Evolutionary conservation across 2,329 filamentous ascomycete species (phyloP).

Genomic region (Apiospora malaysiana): DNA sequence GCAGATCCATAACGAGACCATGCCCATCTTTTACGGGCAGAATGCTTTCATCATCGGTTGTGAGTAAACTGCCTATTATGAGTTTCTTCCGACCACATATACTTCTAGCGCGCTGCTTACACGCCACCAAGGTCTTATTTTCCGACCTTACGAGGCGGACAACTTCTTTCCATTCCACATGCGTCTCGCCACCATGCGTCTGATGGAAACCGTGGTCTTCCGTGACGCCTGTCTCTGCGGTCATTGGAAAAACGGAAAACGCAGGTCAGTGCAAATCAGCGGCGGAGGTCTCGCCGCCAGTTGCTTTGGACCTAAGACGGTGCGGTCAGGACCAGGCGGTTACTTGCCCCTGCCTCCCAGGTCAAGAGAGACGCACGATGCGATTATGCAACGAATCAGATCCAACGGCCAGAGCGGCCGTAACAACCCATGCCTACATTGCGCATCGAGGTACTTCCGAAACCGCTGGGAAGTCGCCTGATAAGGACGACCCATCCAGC

Average conservation of each 20-base stretch:
- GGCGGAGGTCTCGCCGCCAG: conserved; percentile 25
- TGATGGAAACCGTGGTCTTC: conserved; percentile 29
- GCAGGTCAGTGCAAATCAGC: conserved; percentile 25
- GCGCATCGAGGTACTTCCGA: not conserved
- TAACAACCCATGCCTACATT: not conserved
- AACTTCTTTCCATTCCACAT: conserved; percentile 32
- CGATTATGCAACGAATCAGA: conserved; percentile 9
- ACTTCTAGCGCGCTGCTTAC: not conserved
- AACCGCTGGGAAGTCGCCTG: not conserved
- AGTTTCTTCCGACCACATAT: not conserved
- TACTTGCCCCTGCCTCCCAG: conserved; percentile 22
- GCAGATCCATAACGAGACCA: conserved; percentile 39
- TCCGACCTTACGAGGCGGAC: conserved; percentile 20
- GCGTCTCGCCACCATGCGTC: conserved; percentile 30
- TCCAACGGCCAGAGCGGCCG: not conserved
- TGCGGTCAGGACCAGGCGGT: conserved; percentile 10
- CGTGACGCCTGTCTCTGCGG: conserved; percentile 30
- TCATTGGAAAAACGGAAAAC: conserved; percentile 16
- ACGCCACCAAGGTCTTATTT: not conserved
- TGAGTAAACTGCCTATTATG: conserved; percentile 25
- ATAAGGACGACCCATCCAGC: not conserved
- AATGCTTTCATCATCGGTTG: conserved; percentile 37
- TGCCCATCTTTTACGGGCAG: conserved; percentile 36
- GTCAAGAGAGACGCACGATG: conserved; percentile 13
- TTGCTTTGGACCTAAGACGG: conserved; percentile 18